Base-by-base conservation (phyloP, 179 eudicot species). In the Beta corolliflora region DNA sequence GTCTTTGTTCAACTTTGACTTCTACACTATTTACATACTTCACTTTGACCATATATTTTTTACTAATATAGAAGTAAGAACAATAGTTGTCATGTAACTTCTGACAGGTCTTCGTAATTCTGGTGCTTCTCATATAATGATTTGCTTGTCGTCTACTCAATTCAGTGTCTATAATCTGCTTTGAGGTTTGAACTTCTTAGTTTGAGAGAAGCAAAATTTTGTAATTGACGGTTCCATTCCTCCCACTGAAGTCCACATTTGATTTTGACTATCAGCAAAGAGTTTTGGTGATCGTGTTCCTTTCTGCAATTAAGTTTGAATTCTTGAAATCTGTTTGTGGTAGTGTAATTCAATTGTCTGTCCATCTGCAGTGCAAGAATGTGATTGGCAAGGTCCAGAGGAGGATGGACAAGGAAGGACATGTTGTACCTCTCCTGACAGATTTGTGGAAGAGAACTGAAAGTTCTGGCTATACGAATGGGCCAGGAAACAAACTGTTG, bases 351-450 rank as follows among this genome's bases (percentile, higher is more conserved):
- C 29, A 3, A 3, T 59, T 75, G 46, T 69, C 46, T 65, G 23
- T 29, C 44, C 48, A 44, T 77, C 81, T 84, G 84, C 90, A 96
- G 99, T 94, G 99, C 90, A 96, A 96, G 88, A 91, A 83, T 77
- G 94, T 93, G 50, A 88, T 93, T 73, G 86, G 85, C 87, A 96
- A 91, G 90, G 84, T 96, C 81, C 96, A 87, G 63, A 89, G 90
- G 85, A 96, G 92, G 86, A 90, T 96, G 77, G 93, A 92, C 75
- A 90, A 84, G 86, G 97, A 94, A 88, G 99, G 99, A 74, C 89
- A 91, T 69, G 93, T 96, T 82, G 89, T 94, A 79, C 98, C 99
- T n/a, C 86, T 94, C 67, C 88, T 96, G 50, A 85, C 92, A 69
- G 97, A 92, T 63, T 87, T 96, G 81, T 96, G 99, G 98, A 93